A percentile compares a stretch with the other conserved stretches of the same genome.
These are phyloP conservation scores for Nicotiana sylvestris DNA, from an alignment of 257 asterid genomes.

Conservation along the genomic window DNA sequence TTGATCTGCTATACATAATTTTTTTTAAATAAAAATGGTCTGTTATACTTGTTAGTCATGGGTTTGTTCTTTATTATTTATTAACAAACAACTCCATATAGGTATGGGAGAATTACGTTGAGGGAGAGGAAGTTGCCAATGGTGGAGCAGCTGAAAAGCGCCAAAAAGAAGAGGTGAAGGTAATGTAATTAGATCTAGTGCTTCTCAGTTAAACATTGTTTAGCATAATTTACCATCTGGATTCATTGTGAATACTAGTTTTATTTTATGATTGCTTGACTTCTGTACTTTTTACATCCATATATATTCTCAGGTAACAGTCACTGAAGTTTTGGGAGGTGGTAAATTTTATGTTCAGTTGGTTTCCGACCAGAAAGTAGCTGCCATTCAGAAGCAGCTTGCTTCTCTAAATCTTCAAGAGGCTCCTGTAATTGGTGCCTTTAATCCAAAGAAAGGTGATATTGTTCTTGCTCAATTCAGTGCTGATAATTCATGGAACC, in stretches of 20 bases:
- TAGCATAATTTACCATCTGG: neutral
- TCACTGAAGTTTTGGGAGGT: slow-evolving; percentile 88
- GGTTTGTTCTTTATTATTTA: neutral
- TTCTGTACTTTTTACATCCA: neutral
- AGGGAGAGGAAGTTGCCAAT: slow-evolving; percentile 66
- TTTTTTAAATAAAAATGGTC: neutral
- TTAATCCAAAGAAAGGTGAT: slow-evolving; percentile 94
- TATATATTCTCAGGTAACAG: slow-evolving; percentile 48
- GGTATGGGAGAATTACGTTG: slow-evolving; percentile 69
- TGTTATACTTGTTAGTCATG: neutral
- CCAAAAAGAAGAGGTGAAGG: slow-evolving; percentile 81
- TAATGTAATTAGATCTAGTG: slow-evolving; percentile 14
- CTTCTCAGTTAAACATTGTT: neutral
- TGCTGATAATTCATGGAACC: slow-evolving; percentile 96
- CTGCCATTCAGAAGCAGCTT: slow-evolving; percentile 81
- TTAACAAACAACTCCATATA: neutral
- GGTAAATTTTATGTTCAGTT: slow-evolving; percentile 90
- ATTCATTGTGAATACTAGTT: neutral
- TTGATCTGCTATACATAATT: neutral
- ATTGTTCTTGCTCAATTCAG: slow-evolving; percentile 81
- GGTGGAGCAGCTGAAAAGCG: slow-evolving; percentile 55
- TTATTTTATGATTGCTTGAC: neutral
- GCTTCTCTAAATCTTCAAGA: slow-evolving; percentile 76
- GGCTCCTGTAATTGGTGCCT: slow-evolving; percentile 77
- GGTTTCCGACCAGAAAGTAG: slow-evolving; percentile 77